Evolutionary conservation across 1,139 yeast genomes (phyloP).

Genomic region (Pichia sp.): DNA sequence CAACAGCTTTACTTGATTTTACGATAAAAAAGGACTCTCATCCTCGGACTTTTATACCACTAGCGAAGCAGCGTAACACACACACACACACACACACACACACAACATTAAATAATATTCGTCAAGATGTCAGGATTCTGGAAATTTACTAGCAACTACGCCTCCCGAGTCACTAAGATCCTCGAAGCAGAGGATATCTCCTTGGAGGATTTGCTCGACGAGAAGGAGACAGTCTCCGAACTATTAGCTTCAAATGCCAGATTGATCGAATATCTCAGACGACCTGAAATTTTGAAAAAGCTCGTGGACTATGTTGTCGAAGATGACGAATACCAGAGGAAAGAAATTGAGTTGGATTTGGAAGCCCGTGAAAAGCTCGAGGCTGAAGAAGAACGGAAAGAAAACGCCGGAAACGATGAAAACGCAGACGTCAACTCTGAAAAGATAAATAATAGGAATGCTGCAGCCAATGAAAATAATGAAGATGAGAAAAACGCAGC

Average conservation of each 20-base stretch:
- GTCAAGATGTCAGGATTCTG: constrained; percentile 72
- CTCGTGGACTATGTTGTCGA: constrained; percentile 65
- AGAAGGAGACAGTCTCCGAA: constrained; percentile 81
- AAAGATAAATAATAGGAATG: background rate
- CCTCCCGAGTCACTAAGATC: constrained; percentile 68
- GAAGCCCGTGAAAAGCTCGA: constrained; percentile 8
- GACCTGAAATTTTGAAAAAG: constrained; percentile 60
- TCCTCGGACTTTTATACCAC: background rate
- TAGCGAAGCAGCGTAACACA: background rate
- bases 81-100: background rate
- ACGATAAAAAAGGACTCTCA: background rate
- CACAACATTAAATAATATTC: background rate
- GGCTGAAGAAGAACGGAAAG: constrained; percentile 26
- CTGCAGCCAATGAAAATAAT: constrained; percentile 25
- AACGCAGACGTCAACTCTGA: background rate
- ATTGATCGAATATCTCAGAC: constrained; percentile 74
- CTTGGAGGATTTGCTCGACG: constrained; percentile 71
- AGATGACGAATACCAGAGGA: constrained; percentile 30
- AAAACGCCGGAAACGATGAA: constrained; percentile 17
- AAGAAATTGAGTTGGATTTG: constrained; percentile 11
- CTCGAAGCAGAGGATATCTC: constrained; percentile 55
- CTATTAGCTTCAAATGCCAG: constrained; percentile 76
- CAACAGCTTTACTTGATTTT: background rate
- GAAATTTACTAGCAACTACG: constrained; percentile 85
- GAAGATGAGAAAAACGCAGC: constrained; percentile 9